phyloP scores from a whole-genome alignment of 805 yeast species.

The Myxozyma sirexii region DNA sequence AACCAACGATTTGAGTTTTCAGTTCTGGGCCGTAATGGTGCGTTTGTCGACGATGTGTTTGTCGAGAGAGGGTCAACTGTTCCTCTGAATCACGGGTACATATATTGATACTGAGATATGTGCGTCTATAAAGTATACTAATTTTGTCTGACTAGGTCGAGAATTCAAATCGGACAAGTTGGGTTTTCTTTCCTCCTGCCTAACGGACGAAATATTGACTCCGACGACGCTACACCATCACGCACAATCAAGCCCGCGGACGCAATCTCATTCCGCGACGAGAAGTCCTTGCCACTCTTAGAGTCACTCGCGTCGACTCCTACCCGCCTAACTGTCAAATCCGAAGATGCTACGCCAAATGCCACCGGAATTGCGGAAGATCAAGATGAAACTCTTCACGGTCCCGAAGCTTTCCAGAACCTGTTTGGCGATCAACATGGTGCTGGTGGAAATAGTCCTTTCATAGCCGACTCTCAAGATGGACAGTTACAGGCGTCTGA shows the following conservation, averaged over 20 bases:
- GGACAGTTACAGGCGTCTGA: slow-evolving; percentile 1
- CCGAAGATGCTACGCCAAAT: background rate
- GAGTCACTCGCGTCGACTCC: slow-evolving; percentile 15
- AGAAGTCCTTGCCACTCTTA: slow-evolving; percentile 15
- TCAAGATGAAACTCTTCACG: background rate
- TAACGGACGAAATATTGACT: slow-evolving; percentile 44
- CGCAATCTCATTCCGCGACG: slow-evolving; percentile 31
- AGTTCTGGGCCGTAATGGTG: slow-evolving; percentile 93
- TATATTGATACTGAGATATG: background rate
- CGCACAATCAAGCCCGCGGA: slow-evolving; percentile 33
- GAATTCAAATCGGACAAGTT: slow-evolving; percentile 90
- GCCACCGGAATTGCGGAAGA: background rate
- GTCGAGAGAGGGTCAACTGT: slow-evolving; percentile 91
- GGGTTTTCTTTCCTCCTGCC: slow-evolving; percentile 88
- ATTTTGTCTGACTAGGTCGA: slow-evolving; percentile 34
- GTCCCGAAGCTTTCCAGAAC: background rate
- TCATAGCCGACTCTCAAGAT: background rate
- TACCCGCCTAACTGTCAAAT: background rate
- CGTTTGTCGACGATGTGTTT: slow-evolving; percentile 89
- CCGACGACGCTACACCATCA: slow-evolving; percentile 19
- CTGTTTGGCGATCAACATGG: background rate
- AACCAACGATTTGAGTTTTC: slow-evolving; percentile 91
- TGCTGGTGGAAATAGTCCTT: background rate
- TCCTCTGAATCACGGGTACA: slow-evolving; percentile 70
- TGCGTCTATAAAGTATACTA: background rate